phyloP scores from a whole-genome alignment of 768 basidiomycete genomes.

The Termitomyces sp. region DNA sequence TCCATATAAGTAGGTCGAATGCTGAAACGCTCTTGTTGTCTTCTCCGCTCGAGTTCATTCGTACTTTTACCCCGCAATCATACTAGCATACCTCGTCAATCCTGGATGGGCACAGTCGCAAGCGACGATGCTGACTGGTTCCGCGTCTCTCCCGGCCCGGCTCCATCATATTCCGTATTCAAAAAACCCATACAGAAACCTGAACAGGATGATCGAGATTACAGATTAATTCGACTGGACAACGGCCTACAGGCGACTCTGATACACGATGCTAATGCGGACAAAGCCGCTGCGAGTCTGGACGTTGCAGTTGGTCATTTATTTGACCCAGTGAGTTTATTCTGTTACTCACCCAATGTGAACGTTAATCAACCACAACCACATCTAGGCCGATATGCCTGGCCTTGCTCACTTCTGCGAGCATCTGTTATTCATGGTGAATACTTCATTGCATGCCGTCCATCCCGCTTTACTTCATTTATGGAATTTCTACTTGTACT shows the following conservation, averaged over 20 bases:
- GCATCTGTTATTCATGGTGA: slow-evolving; percentile 92
- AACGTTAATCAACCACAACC: neutral
- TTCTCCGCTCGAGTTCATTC: slow-evolving; percentile 1
- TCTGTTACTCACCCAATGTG: slow-evolving; percentile 6
- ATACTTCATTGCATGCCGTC: slow-evolving; percentile 16
- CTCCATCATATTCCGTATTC: slow-evolving; percentile 50
- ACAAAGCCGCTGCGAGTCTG: slow-evolving; percentile 92
- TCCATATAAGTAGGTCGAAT: slow-evolving; percentile 3
- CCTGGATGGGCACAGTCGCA: slow-evolving; percentile 15
- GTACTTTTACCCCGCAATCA: neutral
- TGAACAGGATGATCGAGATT: slow-evolving; percentile 72
- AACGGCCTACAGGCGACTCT: slow-evolving; percentile 88
- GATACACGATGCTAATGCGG: slow-evolving; percentile 78
- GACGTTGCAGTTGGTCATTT: slow-evolving; percentile 95
- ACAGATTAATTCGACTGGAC: slow-evolving; percentile 74
- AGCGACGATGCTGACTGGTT: slow-evolving; percentile 24
- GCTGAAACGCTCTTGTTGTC: slow-evolving; percentile 6
- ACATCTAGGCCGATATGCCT: slow-evolving; percentile 72
- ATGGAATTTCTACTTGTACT: neutral
- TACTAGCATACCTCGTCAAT: neutral
- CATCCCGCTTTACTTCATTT: too few species aligned
- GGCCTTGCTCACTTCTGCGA: slow-evolving; percentile 95
- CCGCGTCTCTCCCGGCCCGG: slow-evolving; percentile 21
- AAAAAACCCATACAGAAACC: slow-evolving; percentile 61
- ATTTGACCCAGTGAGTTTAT: slow-evolving; percentile 71